Percentiles rank a stretch among this genome's conserved stretches.
Evolutionary conservation across 805 yeast species (phyloP).

Genomic region (Diddensiella transvaalensis): DNA sequence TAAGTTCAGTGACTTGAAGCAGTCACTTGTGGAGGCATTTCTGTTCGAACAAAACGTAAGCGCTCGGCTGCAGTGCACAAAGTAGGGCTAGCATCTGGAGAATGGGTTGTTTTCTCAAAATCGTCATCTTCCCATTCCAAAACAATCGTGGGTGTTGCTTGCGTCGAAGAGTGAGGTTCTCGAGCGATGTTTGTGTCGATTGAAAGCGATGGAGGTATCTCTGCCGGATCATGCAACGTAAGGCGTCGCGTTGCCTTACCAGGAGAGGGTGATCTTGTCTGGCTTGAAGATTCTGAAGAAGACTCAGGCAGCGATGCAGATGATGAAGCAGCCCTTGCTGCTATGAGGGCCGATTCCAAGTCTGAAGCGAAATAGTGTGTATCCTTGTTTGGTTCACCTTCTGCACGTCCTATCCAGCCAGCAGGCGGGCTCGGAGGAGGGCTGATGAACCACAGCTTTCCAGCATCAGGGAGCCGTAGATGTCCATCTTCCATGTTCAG

Average conservation of each 20-base stretch:
- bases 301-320: slow-evolving; percentile 5
- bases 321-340: background rate
- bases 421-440: slow-evolving; percentile 31
- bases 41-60: slow-evolving; percentile 11
- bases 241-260: slow-evolving; percentile 5
- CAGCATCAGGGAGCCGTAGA: slow-evolving; percentile 27
- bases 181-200: slow-evolving; percentile 2
- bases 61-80: background rate
- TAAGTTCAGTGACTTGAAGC: too few relatives aligned
- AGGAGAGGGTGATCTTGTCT: slow-evolving; percentile 1
- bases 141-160: slow-evolving; percentile 24
- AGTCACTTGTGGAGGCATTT: slow-evolving; percentile 17
- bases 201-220: slow-evolving; percentile 8
- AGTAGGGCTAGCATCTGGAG: background rate
- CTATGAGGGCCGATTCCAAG: background rate
- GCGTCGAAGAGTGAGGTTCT: slow-evolving; percentile 9
- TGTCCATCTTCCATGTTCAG: slow-evolving; percentile 9
- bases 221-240: slow-evolving; percentile 8
- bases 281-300: background rate
- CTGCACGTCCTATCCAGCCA: slow-evolving; percentile 25
- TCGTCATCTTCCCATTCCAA: slow-evolving; percentile 24
- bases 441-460: slow-evolving; percentile 26
- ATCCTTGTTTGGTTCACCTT: slow-evolving; percentile 25
- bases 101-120: slow-evolving; percentile 7
- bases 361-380: slow-evolving; percentile 4